A percentile compares a stretch with the other conserved stretches of the same genome.
phyloP scores from a whole-genome alignment of 202 grass and related monocot genomes.

The Cymbopogon flexuosus region DNA sequence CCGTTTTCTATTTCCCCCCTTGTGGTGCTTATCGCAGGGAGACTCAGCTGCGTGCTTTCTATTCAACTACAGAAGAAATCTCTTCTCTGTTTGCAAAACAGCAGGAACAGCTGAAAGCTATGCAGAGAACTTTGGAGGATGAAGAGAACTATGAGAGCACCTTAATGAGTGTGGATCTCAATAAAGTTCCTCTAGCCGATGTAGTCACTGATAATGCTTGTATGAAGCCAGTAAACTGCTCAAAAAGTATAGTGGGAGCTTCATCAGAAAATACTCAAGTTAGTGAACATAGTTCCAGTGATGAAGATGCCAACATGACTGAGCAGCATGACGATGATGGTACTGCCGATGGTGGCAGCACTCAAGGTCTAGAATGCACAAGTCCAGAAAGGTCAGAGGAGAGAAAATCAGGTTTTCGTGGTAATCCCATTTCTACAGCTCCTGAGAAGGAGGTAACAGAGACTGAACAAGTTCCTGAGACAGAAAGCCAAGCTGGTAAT shows the following conservation, averaged over 20 bases:
- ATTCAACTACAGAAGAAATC: constrained; percentile 95
- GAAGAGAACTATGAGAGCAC: constrained; percentile 80
- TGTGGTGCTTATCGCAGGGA: constrained; percentile 52
- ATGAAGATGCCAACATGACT: constrained; percentile 47
- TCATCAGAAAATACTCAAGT: constrained; percentile 49
- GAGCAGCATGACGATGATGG: constrained; percentile 55
- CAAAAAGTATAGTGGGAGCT: constrained; percentile 40
- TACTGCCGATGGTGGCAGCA: constrained; percentile 45
- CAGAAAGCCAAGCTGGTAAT: constrained; percentile 59
- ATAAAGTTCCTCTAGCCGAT: constrained; percentile 33
- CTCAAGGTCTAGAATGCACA: constrained; percentile 63
- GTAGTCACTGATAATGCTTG: constrained; percentile 14
- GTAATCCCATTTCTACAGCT: constrained; percentile 28
- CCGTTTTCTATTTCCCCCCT: not conserved
- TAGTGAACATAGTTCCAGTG: constrained; percentile 37
- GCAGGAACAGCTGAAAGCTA: constrained; percentile 96
- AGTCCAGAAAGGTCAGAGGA: constrained; percentile 48
- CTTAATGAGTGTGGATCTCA: constrained; percentile 52
- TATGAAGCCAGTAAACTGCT: constrained; percentile 15
- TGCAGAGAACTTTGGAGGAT: constrained; percentile 96
- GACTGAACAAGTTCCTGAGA: constrained; percentile 67
- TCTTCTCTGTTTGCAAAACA: constrained; percentile 82
- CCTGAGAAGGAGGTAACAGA: constrained; percentile 54
- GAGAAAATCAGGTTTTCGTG: constrained; percentile 38
- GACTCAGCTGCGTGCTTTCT: constrained; percentile 90